Evolutionary conservation across 2,329 filamentous ascomycete species (phyloP).

Genomic region (Calonectria pseudoturangicola): DNA sequence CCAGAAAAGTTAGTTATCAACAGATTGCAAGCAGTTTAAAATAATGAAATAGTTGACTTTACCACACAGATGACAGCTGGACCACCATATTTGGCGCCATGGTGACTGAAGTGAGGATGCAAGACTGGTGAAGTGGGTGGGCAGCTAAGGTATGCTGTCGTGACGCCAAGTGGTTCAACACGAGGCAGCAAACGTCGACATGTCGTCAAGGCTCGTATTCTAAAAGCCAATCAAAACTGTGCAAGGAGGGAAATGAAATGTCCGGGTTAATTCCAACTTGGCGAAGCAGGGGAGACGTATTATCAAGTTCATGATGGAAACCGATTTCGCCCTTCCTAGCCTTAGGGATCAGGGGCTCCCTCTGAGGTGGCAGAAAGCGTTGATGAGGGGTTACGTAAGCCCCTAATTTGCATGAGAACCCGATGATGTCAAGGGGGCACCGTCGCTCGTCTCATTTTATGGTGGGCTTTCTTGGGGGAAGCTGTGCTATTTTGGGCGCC

Average conservation of each 20-base stretch:
- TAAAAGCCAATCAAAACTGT: constrained; percentile 13
- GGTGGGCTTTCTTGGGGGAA: constrained; percentile 6
- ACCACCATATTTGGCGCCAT: constrained; percentile 50
- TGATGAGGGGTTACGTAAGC: constrained; percentile 37
- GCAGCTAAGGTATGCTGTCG: constrained; percentile 1
- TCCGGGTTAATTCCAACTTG: neutral
- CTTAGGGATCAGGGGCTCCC: constrained; percentile 36
- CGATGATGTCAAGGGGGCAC: constrained; percentile 26
- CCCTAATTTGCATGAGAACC: constrained; percentile 22
- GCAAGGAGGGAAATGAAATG: constrained; percentile 1
- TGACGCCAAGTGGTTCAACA: constrained; percentile 25
- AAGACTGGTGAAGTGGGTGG: neutral
- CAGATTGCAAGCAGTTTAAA: neutral
- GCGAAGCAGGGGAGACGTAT: neutral
- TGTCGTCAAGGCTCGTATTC: constrained; percentile 29
- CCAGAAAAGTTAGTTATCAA: constrained; percentile 11
- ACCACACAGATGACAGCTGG: constrained; percentile 53
- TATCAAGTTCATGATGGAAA: constrained; percentile 26
- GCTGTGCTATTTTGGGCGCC: constrained; percentile 28
- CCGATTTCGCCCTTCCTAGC: neutral
- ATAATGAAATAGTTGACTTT: constrained; percentile 3
- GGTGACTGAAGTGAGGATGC: constrained; percentile 34
- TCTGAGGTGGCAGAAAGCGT: constrained; percentile 34
- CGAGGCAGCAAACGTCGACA: constrained; percentile 26
- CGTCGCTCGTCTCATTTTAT: constrained; percentile 3